A percentile compares a stretch with the other conserved stretches of the same genome.
Evolutionary conservation across 1,284 basidiomycete species (phyloP).

Genomic region (Leccinum insolens): DNA sequence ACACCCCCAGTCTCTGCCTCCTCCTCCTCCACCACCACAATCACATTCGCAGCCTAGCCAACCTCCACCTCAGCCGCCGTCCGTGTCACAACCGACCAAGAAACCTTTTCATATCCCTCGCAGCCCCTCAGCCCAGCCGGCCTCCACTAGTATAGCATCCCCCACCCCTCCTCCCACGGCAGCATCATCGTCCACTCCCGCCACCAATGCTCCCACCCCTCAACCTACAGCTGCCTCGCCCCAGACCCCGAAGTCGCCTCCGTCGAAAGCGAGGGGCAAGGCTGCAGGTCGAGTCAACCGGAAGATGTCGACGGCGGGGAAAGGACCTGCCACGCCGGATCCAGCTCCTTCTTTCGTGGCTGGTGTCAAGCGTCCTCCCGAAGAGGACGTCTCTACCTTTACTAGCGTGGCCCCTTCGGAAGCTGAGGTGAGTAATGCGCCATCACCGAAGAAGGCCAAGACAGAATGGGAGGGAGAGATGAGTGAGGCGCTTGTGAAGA

Average conservation of each 20-base stretch:
- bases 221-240: slow-evolving; percentile 54
- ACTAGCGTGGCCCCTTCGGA: slow-evolving; percentile 34
- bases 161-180: slow-evolving; percentile 40
- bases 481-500: slow-evolving; percentile 55
- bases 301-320: slow-evolving; percentile 52
- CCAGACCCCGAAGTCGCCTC: slow-evolving; percentile 56
- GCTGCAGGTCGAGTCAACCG: slow-evolving; percentile 40
- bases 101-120: slow-evolving; percentile 22
- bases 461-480: slow-evolving; percentile 67
- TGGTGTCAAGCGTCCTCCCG: slow-evolving; percentile 58
- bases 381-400: slow-evolving; percentile 49
- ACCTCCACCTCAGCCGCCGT: slow-evolving; percentile 15
- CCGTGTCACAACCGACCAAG: slow-evolving; percentile 28
- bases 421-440: slow-evolving; percentile 51
- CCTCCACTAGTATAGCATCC: slow-evolving; percentile 32
- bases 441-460: slow-evolving; percentile 70
- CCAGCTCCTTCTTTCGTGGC: slow-evolving; percentile 31
- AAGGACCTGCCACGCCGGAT: slow-evolving; percentile 37
- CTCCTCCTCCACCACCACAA: slow-evolving; percentile 10
- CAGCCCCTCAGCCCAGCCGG: slow-evolving; percentile 27
- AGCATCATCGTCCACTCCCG: slow-evolving; percentile 38
- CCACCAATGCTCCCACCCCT: slow-evolving; percentile 53
- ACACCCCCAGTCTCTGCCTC: slow-evolving; percentile 22
- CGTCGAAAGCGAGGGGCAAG: slow-evolving; percentile 45
- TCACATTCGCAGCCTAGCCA: slow-evolving; percentile 18